Evolutionary conservation across 345 rosid genomes (phyloP), one percentile per base, ranked within the genome.

Genomic region (Linum tenue): DNA sequence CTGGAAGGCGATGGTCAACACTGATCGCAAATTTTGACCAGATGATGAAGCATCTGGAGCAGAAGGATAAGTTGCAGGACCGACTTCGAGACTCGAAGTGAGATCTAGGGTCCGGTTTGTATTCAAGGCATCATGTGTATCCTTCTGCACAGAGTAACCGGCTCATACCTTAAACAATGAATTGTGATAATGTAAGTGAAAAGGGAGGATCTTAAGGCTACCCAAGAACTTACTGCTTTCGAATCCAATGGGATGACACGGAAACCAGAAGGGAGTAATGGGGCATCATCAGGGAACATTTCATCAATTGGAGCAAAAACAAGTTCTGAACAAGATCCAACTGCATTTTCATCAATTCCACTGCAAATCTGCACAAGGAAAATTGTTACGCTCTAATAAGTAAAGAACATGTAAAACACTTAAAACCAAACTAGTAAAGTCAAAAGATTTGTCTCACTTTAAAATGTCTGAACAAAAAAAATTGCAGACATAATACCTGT

Each of bases 251-350:
- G 97, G 65, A 95, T 95, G 69, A 95, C 72, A 16, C 98, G 91
- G 77, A 95, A 91, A 53, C 99, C 99, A 64, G 98, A 95, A 17
- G 99, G 98, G 37, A 95, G 72, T 66, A 95, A 69, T 1, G 96
- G 91, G 69, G 97, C 98, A 87, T 95, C 97, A 78, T 95, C 98
- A 0, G 96, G 98, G 68, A 95, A 95, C 96, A 86, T 86, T 71
- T 95, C 99, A 68, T 95, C 97, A 41, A 95, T 95, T 3, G 99
- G 99, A 17, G 99, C 98, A 77, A 87, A 95, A 56, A 95, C 84
- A 36, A 95, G 92, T 59, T 95, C 98, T 0, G 99, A 82, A 79
- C 98, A 89, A 43, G 89, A 85, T 68, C 98, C 98, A 7, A 86
- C 89, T 9, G 96, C 90, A 79, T 83, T 87, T 71, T 91, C 98